Evolutionary conservation across 2,329 filamentous ascomycete genomes (phyloP).

Genomic region (Fusarium illudens): DNA sequence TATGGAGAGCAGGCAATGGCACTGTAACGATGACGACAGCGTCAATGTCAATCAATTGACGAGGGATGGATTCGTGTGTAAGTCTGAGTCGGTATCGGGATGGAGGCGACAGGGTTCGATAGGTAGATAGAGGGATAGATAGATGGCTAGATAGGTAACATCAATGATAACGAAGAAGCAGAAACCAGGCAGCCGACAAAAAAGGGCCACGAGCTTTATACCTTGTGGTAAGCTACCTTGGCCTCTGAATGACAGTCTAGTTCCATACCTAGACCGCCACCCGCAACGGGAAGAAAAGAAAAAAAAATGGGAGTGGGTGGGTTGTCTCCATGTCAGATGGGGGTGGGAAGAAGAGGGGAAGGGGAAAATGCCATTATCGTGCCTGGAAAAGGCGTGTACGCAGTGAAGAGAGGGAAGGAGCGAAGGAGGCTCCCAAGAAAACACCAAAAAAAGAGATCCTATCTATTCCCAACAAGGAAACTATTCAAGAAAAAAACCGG

Average conservation of each 20-base stretch:
- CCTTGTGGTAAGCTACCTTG: background rate
- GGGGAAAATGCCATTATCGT: background rate
- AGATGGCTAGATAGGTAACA: background rate
- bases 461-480: conserved; percentile 2
- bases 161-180: conserved; percentile 3
- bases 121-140: background rate
- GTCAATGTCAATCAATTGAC: conserved; percentile 15
- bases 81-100: background rate
- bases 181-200: background rate
- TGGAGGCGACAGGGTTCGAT: conserved; percentile 2
- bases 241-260: conserved; percentile 12
- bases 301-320: conserved; percentile 11
- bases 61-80: background rate
- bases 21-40: conserved; percentile 25
- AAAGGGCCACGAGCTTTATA: conserved; percentile 9
- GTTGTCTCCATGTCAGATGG: background rate
- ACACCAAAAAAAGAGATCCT: background rate
- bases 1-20: background rate
- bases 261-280: conserved; percentile 39
- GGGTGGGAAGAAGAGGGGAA: background rate
- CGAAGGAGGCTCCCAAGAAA: background rate
- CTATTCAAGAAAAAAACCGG: conserved; percentile 10
- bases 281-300: conserved; percentile 20
- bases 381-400: conserved; percentile 17
- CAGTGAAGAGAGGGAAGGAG: conserved; percentile 24